These are phyloP conservation scores for Tuber magnatum DNA, from an alignment of 495 filamentous ascomycete genomes.

Conservation along the genomic window DNA sequence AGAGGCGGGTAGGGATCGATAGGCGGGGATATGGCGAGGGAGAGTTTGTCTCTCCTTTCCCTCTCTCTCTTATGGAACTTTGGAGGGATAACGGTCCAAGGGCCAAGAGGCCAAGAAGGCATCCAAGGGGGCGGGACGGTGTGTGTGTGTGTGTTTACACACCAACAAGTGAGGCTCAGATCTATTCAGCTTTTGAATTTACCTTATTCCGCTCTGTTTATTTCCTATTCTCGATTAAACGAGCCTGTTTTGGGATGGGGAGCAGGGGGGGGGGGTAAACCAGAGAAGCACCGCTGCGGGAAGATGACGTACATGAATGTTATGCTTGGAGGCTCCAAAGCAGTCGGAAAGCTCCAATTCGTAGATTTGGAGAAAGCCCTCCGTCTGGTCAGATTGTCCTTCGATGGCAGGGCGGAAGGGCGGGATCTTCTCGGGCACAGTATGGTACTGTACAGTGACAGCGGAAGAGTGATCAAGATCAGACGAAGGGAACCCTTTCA, in stretches of 20 bases:
- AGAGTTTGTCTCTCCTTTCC: neutral
- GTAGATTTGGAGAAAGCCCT: neutral
- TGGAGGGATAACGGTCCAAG: neutral
- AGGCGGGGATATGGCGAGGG: neutral
- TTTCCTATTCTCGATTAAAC: slow-evolving; percentile 3
- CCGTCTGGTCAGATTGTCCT: neutral
- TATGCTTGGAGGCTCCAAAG: neutral
- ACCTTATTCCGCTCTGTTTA: neutral
- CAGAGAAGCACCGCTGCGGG: neutral
- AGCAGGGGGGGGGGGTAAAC: neutral
- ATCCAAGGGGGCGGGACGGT: neutral
- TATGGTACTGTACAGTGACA: neutral
- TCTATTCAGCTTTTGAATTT: neutral
- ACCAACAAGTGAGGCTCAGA: neutral
- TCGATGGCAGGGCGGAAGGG: neutral
- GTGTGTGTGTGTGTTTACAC: neutral
- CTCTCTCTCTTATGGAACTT: neutral
- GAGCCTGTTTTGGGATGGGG: neutral
- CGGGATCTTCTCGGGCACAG: neutral
- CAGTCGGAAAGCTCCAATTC: neutral
- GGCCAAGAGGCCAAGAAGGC: neutral
- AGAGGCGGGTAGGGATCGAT: neutral
- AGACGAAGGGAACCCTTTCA: neutral
- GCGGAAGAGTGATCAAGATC: neutral
- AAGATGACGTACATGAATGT: slow-evolving; percentile 4